phyloP scores from a whole-genome alignment of 139 green algal species.

The Chlamydomonas sp. region DNA sequence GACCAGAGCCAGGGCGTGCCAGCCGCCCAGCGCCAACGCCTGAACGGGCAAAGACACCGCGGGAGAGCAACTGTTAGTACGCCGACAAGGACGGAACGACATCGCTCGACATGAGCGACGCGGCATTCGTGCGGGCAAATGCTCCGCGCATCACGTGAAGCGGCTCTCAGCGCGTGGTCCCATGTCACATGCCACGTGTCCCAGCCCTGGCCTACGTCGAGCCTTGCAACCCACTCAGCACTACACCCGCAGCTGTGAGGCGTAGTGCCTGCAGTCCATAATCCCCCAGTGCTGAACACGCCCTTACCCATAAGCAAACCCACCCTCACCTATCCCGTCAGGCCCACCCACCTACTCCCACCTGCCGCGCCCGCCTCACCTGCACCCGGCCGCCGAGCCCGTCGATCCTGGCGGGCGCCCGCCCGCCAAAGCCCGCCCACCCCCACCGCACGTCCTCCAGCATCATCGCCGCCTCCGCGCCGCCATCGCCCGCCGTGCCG shows the following conservation, averaged over 20 bases:
- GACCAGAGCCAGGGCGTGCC: too few relatives aligned
- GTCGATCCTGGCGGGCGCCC: conserved; percentile 41
- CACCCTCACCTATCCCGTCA: background rate
- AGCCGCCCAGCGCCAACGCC: conserved; percentile 52
- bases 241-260: background rate
- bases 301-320: background rate
- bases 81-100: too few relatives aligned
- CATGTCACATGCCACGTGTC: too few relatives aligned
- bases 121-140: background rate
- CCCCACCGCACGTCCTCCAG: conserved; percentile 37
- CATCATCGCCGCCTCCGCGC: conserved; percentile 14
- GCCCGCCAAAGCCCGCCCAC: conserved; percentile 59
- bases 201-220: too few relatives aligned
- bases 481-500: background rate
- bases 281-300: too few relatives aligned
- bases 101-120: too few relatives aligned
- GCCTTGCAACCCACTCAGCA: background rate
- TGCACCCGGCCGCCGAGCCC: conserved; percentile 39
- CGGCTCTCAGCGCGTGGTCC: too few relatives aligned
- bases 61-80: too few relatives aligned
- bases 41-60: conserved; percentile 19
- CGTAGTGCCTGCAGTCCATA: too few relatives aligned
- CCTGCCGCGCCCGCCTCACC: background rate
- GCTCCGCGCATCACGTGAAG: too few relatives aligned
- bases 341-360: background rate